phyloP scores from a whole-genome alignment of 176 grass and related monocot genomes.

The Secale cereale region DNA sequence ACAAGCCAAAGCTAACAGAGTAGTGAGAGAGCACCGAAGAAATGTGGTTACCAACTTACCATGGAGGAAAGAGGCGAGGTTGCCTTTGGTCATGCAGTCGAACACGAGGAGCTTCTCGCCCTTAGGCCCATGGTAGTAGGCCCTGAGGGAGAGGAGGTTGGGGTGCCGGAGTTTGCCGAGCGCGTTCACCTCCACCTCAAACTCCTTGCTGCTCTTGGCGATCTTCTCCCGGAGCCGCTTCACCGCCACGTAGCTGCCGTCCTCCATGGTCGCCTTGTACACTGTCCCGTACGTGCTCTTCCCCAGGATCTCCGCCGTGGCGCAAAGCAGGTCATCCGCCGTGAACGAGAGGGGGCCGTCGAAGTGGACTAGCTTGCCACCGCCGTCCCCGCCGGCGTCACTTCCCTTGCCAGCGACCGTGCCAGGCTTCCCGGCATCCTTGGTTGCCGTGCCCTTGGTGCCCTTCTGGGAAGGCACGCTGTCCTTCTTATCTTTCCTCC shows the following conservation, averaged over 20 bases:
- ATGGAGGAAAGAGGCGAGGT: slow-evolving; percentile 79
- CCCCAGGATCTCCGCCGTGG: slow-evolving; percentile 93
- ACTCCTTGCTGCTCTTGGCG: slow-evolving; percentile 88
- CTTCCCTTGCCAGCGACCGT: neutral
- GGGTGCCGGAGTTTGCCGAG: slow-evolving; percentile 78
- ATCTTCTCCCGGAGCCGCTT: slow-evolving; percentile 92
- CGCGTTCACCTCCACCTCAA: slow-evolving; percentile 68
- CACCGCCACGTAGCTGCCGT: slow-evolving; percentile 81
- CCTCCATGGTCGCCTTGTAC: slow-evolving; percentile 92
- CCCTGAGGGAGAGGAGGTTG: slow-evolving; percentile 76
- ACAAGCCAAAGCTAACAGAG: neutral
- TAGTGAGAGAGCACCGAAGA: neutral
- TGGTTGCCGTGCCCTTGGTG: slow-evolving; percentile 11
- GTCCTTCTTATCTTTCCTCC: slow-evolving; percentile 44
- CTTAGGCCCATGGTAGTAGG: slow-evolving; percentile 84
- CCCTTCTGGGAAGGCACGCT: slow-evolving; percentile 32
- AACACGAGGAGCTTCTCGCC: slow-evolving; percentile 99
- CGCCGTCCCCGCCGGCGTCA: slow-evolving; percentile 42
- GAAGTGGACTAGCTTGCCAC: slow-evolving; percentile 85
- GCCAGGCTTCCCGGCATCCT: slow-evolving; percentile 44
- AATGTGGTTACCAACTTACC: slow-evolving; percentile 60
- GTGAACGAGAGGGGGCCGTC: slow-evolving; percentile 74
- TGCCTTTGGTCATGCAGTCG: slow-evolving; percentile 92
- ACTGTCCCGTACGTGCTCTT: slow-evolving; percentile 98
- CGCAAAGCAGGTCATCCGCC: slow-evolving; percentile 89